Conservation (phyloP, 1,284 basidiomycete genomes). For the Melanopsichium pennsylvanicum region DNA sequence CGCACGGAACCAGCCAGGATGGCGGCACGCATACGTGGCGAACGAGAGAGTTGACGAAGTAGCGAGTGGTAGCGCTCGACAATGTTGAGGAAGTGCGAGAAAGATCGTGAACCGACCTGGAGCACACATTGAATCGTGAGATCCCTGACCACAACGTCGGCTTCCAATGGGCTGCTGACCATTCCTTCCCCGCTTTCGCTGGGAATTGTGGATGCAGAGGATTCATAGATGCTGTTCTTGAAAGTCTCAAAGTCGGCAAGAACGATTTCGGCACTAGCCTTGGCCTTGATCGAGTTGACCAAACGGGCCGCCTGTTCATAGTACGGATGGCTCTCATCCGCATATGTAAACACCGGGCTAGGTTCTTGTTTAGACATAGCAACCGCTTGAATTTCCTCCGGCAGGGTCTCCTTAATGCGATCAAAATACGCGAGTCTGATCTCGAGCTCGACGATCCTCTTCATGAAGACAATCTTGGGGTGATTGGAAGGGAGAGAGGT, state of each 20-base stretch:
- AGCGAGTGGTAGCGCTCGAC: slow-evolving; percentile 92
- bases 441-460: slow-evolving; percentile 87
- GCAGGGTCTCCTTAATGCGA: slow-evolving; percentile 86
- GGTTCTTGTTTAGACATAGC: slow-evolving; percentile 80
- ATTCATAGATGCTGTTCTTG: slow-evolving; percentile 40
- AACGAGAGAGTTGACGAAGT: slow-evolving; percentile 76
- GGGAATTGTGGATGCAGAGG: slow-evolving; percentile 18
- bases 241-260: slow-evolving; percentile 76
- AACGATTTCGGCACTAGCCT: slow-evolving; percentile 77
- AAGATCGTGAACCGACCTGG: slow-evolving; percentile 89
- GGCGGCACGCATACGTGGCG: slow-evolving; percentile 68
- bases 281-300: slow-evolving; percentile 78
- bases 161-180: slow-evolving; percentile 64
- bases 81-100: slow-evolving; percentile 97
- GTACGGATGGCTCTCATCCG: slow-evolving; percentile 75
- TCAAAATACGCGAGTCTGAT: slow-evolving; percentile 92
- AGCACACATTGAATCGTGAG: slow-evolving; percentile 89
- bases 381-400: slow-evolving; percentile 74
- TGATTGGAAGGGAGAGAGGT: slow-evolving; percentile 75
- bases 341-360: slow-evolving; percentile 83
- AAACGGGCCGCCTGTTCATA: slow-evolving; percentile 82
- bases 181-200: slow-evolving; percentile 68
- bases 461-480: slow-evolving; percentile 85
- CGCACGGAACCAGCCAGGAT: slow-evolving; percentile 77
- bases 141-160: slow-evolving; percentile 76